phyloP scores from a whole-genome alignment of 2,329 filamentous ascomycete genomes.

The Fusarium sp. region DNA sequence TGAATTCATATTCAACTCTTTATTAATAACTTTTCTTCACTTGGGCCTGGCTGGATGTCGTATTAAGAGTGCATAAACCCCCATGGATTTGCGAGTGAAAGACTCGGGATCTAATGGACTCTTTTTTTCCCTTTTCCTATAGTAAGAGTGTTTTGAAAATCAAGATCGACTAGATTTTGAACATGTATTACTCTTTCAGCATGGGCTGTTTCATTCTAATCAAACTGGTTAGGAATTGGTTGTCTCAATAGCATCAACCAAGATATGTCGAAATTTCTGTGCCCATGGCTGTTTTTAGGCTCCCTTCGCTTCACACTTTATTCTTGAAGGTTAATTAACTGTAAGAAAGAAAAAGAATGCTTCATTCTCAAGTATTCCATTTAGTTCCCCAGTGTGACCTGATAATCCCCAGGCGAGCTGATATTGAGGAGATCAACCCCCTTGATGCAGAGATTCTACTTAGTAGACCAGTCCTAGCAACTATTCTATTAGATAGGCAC shows the following conservation, averaged over 20 bases:
- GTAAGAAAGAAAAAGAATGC: neutral
- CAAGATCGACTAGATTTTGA: neutral
- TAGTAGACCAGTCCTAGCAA: too few relatives aligned
- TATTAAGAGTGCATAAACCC: neutral
- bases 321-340: neutral
- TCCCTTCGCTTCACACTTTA: neutral
- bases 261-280: neutral
- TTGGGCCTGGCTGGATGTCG: neutral
- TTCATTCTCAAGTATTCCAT: neutral
- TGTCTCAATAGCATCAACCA: neutral
- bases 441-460: too few relatives aligned
- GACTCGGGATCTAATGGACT: neutral
- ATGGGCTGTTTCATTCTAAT: neutral
- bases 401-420: neutral
- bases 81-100: neutral
- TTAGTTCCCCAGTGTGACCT: neutral
- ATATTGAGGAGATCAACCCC: neutral
- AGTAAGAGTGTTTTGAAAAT: too few relatives aligned
- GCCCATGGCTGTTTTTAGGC: too few relatives aligned
- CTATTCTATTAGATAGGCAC: too few relatives aligned
- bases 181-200: neutral
- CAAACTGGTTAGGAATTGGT: too few relatives aligned
- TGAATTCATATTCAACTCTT: neutral
- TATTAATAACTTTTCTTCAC: neutral
- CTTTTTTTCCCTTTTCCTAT: neutral